Evolutionary conservation across 371 early-diverging fungal genomes (phyloP).

Genomic region (Mucor velutinosus): DNA sequence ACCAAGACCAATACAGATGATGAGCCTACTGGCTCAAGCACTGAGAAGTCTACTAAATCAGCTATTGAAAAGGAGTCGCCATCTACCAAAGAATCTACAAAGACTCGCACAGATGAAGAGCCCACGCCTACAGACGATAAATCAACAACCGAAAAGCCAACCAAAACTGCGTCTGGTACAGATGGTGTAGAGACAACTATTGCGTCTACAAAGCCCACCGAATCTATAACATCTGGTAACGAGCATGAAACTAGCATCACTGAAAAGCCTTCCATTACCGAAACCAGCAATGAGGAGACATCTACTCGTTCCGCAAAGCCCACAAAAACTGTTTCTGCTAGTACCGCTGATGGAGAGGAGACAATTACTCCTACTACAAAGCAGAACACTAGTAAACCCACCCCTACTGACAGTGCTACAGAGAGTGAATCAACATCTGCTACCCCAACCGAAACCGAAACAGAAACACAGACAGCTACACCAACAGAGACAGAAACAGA

Average conservation of each 20-base stretch:
- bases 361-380: background rate
- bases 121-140: conserved; percentile 5
- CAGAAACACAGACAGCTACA: background rate
- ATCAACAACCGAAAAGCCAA: conserved; percentile 1
- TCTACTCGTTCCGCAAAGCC: background rate
- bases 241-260: background rate
- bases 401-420: background rate
- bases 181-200: background rate
- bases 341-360: background rate
- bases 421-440: background rate
- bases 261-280: background rate
- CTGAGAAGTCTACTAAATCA: background rate
- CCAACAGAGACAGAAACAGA: background rate
- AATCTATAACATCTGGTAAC: background rate
- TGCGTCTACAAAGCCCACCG: background rate
- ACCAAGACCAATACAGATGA: background rate
- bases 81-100: conserved; percentile 3
- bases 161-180: background rate
- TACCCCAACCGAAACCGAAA: background rate
- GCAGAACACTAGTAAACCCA: background rate
- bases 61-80: background rate
- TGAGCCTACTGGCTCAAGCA: background rate
- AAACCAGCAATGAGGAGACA: background rate
- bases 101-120: conserved; percentile 8
- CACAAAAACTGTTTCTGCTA: background rate